Conservation (phyloP, 306 rosid species). For the Quercus glauca region DNA sequence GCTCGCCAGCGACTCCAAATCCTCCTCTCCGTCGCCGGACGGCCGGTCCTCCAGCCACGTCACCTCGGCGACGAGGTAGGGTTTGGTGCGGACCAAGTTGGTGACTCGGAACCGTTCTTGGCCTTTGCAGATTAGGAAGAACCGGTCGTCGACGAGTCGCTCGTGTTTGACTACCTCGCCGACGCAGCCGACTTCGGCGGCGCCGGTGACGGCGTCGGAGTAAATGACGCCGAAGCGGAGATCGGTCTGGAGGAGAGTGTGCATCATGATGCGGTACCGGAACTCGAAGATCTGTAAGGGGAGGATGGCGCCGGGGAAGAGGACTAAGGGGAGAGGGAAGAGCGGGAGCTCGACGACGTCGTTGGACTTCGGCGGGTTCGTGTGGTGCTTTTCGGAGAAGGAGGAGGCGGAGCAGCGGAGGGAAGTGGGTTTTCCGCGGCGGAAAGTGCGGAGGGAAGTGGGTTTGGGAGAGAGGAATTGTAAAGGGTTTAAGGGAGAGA, state of each 20-base stretch:
- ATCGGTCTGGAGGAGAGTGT: conserved; percentile 91
- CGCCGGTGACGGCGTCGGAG: conserved; percentile 73
- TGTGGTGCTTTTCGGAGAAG: conserved; percentile 75
- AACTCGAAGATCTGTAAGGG: conserved; percentile 98
- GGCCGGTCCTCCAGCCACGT: conserved; percentile 96
- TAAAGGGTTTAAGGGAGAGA: conserved; percentile 36
- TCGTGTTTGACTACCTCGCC: conserved; percentile 98
- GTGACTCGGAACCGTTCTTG: conserved; percentile 90
- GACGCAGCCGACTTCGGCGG: conserved; percentile 86
- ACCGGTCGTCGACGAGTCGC: conserved; percentile 90
- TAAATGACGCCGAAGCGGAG: conserved; percentile 96
- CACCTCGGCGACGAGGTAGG: conserved; percentile 87
- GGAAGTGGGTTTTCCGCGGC: conserved; percentile 32
- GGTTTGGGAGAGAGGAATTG: conserved; percentile 24
- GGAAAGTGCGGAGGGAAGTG: conserved; percentile 20
- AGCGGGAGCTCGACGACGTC: conserved; percentile 90
- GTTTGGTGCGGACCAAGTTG: conserved; percentile 72
- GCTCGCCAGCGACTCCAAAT: conserved; percentile 58
- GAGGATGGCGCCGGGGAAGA: conserved; percentile 93
- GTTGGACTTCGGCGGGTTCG: conserved; percentile 65
- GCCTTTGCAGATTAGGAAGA: conserved; percentile 92
- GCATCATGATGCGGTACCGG: conserved; percentile 99
- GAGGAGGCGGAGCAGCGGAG: conserved; percentile 83
- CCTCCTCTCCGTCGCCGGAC: conserved; percentile 57
- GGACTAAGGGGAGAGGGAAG: conserved; percentile 84